A percentile compares a stretch with the other conserved stretches of the same genome.
phyloP scores from a whole-genome alignment of 2,329 filamentous ascomycete genomes.

The Balansia obtecta region DNA sequence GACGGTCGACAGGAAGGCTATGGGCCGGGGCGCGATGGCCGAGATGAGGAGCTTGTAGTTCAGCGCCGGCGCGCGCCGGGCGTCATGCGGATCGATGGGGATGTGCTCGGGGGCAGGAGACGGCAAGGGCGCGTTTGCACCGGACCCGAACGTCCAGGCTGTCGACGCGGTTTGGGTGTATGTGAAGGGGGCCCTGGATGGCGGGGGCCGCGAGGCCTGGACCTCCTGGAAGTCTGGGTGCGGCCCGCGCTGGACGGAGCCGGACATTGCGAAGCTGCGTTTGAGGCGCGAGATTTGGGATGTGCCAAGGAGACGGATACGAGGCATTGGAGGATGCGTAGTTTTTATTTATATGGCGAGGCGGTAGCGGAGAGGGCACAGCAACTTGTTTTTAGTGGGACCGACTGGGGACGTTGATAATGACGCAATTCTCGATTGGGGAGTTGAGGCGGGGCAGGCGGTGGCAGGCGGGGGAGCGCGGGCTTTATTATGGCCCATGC shows the following conservation, averaged over 20 bases:
- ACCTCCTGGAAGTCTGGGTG: slow-evolving; percentile 66
- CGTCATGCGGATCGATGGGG: slow-evolving; percentile 68
- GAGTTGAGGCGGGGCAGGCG: no score
- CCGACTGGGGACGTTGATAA: not conserved
- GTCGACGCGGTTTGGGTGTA: slow-evolving; percentile 54
- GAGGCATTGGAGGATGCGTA: not conserved
- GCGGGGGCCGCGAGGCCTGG: slow-evolving; percentile 53
- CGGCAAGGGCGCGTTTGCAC: slow-evolving; percentile 39
- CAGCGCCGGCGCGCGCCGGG: slow-evolving; percentile 50
- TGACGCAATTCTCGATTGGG: not conserved
- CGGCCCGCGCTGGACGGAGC: slow-evolving; percentile 42
- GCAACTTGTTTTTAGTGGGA: no score
- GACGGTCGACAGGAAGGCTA: slow-evolving; percentile 49
- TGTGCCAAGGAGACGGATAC: not conserved
- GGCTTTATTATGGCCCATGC: no score
- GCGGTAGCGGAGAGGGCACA: not conserved
- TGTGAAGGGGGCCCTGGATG: slow-evolving; percentile 36
- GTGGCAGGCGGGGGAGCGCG: no score
- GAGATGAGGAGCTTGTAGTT: slow-evolving; percentile 94
- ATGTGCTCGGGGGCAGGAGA: slow-evolving; percentile 39
- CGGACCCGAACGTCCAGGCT: slow-evolving; percentile 51
- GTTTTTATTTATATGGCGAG: not conserved
- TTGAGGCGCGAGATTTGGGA: not conserved
- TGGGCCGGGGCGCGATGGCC: slow-evolving; percentile 69
- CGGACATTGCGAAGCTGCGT: slow-evolving; percentile 12